These are phyloP conservation scores for Rheum nobile DNA, from an alignment of 148 eudicot species.

Conservation along the genomic window DNA sequence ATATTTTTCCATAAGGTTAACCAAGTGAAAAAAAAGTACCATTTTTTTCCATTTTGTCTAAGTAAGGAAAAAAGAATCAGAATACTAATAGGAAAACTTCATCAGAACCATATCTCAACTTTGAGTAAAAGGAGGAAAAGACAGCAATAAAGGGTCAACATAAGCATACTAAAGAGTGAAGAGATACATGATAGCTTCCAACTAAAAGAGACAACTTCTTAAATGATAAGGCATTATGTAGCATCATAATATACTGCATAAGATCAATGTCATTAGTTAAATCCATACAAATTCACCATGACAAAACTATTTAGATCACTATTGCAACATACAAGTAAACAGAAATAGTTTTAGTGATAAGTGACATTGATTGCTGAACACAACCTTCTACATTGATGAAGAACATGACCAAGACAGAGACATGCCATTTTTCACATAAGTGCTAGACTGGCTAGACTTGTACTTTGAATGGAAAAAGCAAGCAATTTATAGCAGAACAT, in stretches of 20 bases:
- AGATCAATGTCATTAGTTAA: neutral
- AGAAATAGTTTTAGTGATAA: neutral
- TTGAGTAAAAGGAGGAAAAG: neutral
- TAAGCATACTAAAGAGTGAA: neutral
- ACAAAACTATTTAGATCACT: neutral
- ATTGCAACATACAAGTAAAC: neutral
- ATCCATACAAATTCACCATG: neutral
- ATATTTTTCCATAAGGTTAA: no score
- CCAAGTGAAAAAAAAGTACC: no score
- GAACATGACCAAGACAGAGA: neutral
- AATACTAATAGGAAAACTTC: no score
- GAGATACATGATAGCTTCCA: neutral
- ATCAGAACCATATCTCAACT: neutral
- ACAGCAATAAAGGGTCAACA: neutral
- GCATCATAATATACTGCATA: neutral
- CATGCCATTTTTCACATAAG: slow-evolving; percentile 64
- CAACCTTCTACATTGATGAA: neutral
- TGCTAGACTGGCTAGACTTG: slow-evolving; percentile 57
- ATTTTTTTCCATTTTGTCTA: no score
- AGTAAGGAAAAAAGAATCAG: no score
- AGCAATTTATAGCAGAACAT: slow-evolving; percentile 39
- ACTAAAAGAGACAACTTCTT: neutral
- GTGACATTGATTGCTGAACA: neutral
- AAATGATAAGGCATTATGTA: neutral
- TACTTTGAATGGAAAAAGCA: slow-evolving; percentile 77